Percentiles rank a stretch among this genome's conserved stretches.
Conservation (phyloP, 352 stramenopile genomes). For the Globisporangium alternatum region DNA sequence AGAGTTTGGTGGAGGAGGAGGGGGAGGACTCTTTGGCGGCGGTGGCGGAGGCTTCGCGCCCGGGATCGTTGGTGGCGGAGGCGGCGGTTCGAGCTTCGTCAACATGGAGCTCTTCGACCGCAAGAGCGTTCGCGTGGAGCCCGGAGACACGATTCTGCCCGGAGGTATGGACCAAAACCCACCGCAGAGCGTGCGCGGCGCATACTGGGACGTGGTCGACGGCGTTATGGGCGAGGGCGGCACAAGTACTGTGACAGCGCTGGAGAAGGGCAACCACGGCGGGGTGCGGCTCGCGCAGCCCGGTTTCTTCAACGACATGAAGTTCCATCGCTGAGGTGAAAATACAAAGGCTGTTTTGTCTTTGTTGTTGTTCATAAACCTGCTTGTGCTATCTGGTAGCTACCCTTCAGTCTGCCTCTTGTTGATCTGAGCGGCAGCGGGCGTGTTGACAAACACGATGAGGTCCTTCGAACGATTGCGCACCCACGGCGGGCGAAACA, state of each 20-base stretch:
- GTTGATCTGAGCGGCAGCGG: background rate
- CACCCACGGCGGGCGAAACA: slow-evolving; percentile 56
- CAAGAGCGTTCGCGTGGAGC: slow-evolving; percentile 46
- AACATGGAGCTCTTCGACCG: slow-evolving; percentile 35
- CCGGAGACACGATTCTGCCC: slow-evolving; percentile 29
- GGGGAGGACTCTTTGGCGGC: slow-evolving; percentile 60
- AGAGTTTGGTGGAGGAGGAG: slow-evolving; percentile 69
- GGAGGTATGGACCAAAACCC: slow-evolving; percentile 55
- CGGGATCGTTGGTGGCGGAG: slow-evolving; percentile 64
- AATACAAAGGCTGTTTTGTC: background rate
- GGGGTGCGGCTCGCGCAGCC: slow-evolving; percentile 53
- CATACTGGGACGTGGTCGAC: slow-evolving; percentile 61
- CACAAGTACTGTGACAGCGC: slow-evolving; percentile 23
- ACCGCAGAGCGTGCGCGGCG: slow-evolving; percentile 40
- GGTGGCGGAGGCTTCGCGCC: slow-evolving; percentile 67
- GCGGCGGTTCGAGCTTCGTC: slow-evolving; percentile 64
- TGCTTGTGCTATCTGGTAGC: background rate
- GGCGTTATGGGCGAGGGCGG: slow-evolving; percentile 58
- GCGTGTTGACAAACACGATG: slow-evolving; percentile 34
- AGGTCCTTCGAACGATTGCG: slow-evolving; percentile 59
- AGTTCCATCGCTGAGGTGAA: slow-evolving; percentile 38
- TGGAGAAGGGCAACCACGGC: slow-evolving; percentile 54
- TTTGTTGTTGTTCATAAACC: no score
- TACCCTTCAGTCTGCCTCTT: slow-evolving; percentile 4
- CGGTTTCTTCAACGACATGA: slow-evolving; percentile 81